These are phyloP conservation scores for Gracilaria vermiculophylla DNA, from an alignment of 23 red algal genomes.

Conservation along the genomic window DNA sequence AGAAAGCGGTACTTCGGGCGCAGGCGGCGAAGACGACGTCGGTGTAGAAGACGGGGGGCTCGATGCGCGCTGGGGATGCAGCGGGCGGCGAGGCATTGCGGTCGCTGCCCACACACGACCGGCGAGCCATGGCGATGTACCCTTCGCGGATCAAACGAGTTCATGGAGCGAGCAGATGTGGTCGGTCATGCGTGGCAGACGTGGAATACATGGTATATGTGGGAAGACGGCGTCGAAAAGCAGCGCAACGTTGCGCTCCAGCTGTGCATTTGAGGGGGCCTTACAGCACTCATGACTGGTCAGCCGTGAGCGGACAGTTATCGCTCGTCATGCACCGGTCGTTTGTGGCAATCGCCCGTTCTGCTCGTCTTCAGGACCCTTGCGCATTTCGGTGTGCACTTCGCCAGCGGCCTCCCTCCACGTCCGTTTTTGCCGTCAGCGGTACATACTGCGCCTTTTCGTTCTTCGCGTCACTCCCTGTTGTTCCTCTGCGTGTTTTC, in stretches of 20 bases:
- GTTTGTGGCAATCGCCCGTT: neutral
- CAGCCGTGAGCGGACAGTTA: neutral
- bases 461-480: no score
- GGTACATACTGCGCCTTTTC: no score
- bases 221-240: neutral
- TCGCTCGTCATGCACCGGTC: neutral
- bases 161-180: no score
- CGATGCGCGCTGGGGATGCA: neutral
- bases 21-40: no score
- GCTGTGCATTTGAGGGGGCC: neutral
- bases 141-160: no score
- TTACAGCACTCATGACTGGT: neutral
- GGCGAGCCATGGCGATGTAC: no score
- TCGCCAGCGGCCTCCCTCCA: no score
- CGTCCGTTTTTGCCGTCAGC: no score
- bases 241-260: neutral
- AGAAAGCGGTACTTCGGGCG: neutral
- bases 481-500: neutral
- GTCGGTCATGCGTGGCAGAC: neutral
- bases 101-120: no score
- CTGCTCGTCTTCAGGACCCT: neutral
- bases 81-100: conserved; percentile 21
- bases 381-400: no score
- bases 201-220: neutral
- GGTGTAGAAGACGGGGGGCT: neutral